Evolutionary conservation across 768 basidiomycete genomes (phyloP).

Genomic region (Boletus sp.): DNA sequence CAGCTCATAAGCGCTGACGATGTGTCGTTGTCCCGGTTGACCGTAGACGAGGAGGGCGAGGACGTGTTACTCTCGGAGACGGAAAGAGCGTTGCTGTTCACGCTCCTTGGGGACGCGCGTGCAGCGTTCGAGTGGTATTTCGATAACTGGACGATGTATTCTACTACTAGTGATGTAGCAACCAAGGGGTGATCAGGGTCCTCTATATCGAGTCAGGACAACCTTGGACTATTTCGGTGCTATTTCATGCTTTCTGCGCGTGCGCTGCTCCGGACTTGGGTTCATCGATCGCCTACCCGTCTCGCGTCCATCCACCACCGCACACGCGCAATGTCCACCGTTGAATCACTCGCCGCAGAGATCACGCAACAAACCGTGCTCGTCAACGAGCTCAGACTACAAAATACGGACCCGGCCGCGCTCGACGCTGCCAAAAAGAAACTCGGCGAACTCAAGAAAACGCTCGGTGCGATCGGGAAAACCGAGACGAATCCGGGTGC

Average conservation of each 20-base stretch:
- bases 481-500: constrained; percentile 29
- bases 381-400: constrained; percentile 61
- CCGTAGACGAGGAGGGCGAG: neutral
- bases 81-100: constrained; percentile 13
- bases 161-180: neutral
- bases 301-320: constrained; percentile 12
- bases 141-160: constrained; percentile 9
- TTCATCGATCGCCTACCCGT: constrained; percentile 36
- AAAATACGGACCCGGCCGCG: constrained; percentile 47
- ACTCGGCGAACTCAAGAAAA: constrained; percentile 66
- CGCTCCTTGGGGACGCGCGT: constrained; percentile 22
- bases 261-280: constrained; percentile 16
- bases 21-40: constrained; percentile 6
- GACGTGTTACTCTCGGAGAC: constrained; percentile 2
- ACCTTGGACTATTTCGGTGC: constrained; percentile 7
- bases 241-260: constrained; percentile 18
- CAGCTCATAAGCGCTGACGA: constrained; percentile 13
- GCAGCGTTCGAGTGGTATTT: constrained; percentile 23
- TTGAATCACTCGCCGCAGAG: constrained; percentile 49
- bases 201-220: constrained; percentile 18
- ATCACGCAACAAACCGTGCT: constrained; percentile 54
- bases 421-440: constrained; percentile 67
- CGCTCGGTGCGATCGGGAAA: constrained; percentile 42
- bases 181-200: constrained; percentile 25
- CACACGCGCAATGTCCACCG: constrained; percentile 38